These are phyloP conservation scores for Dentipellis fragilis DNA, from an alignment of 768 basidiomycete species.

Conservation along the genomic window DNA sequence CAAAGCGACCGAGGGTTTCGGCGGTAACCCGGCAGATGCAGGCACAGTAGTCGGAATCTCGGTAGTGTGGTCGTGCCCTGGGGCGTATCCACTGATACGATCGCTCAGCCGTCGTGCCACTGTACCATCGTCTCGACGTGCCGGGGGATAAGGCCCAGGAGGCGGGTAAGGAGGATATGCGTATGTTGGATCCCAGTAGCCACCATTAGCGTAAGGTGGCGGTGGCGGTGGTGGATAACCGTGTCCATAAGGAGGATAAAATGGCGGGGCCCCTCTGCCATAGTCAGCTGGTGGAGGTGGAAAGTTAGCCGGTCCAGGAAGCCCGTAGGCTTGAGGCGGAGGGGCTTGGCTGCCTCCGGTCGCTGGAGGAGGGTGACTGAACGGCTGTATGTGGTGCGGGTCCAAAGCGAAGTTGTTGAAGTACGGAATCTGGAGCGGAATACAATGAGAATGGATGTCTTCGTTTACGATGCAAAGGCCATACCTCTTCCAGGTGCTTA, in stretches of 20 bases:
- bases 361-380: constrained; percentile 64
- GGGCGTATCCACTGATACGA: constrained; percentile 70
- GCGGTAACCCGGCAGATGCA: constrained; percentile 64
- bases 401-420: constrained; percentile 97
- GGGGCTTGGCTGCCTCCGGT: constrained; percentile 61
- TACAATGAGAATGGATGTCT: constrained; percentile 7
- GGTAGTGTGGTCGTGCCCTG: constrained; percentile 30
- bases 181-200: constrained; percentile 32
- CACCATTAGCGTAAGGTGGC: constrained; percentile 27
- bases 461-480: constrained; percentile 13
- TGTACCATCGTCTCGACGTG: constrained; percentile 50
- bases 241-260: constrained; percentile 35
- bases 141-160: constrained; percentile 29
- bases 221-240: constrained; percentile 26
- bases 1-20: constrained; percentile 59
- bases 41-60: constrained; percentile 37
- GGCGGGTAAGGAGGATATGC: constrained; percentile 28
- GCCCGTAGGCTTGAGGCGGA: constrained; percentile 79
- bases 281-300: constrained; percentile 20
- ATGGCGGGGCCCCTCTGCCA: constrained; percentile 16
- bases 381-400: constrained; percentile 84
- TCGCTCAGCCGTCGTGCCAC: constrained; percentile 63
- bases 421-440: constrained; percentile 54
- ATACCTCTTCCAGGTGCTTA: constrained; percentile 76
- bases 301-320: constrained; percentile 45